Percentiles rank a stretch among this genome's conserved stretches.
Evolutionary conservation across 805 yeast species (phyloP).

Genomic region (Groenewaldozyma tartarivorans): DNA sequence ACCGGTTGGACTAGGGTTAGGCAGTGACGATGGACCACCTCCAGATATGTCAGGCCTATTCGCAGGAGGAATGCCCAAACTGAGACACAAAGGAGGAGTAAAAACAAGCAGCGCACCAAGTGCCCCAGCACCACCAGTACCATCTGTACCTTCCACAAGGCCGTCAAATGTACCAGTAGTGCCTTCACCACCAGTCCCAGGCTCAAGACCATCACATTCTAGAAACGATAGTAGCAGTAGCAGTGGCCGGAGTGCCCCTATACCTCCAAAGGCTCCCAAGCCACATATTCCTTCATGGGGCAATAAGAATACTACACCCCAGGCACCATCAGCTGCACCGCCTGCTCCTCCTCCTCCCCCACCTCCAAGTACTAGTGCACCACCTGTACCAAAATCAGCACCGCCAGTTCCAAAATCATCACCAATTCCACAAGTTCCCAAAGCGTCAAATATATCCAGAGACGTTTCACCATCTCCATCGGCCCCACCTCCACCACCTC

Average conservation of each 20-base stretch:
- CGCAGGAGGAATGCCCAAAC: slow-evolving; percentile 74
- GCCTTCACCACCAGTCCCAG: slow-evolving; percentile 1
- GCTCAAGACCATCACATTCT: no score
- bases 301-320: no score
- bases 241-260: slow-evolving; percentile 7
- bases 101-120: slow-evolving; percentile 8
- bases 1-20: no score
- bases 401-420: background rate
- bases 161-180: slow-evolving; percentile 9
- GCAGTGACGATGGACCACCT: slow-evolving; percentile 18
- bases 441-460: background rate
- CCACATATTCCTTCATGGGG: slow-evolving; percentile 14
- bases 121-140: background rate
- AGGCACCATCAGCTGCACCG: slow-evolving; percentile 14
- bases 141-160: slow-evolving; percentile 14
- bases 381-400: slow-evolving; percentile 8
- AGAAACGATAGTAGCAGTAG: slow-evolving; percentile 8
- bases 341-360: slow-evolving; percentile 15
- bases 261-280: slow-evolving; percentile 8
- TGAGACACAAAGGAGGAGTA: slow-evolving; percentile 37
- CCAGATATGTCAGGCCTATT: slow-evolving; percentile 49
- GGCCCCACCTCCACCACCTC: slow-evolving; percentile 8
- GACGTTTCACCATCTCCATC: slow-evolving; percentile 6
- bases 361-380: slow-evolving; percentile 18
- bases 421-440: background rate